These are phyloP conservation scores for Parachlorella kessleri DNA, from an alignment of 139 green algal species.

Conservation along the genomic window DNA sequence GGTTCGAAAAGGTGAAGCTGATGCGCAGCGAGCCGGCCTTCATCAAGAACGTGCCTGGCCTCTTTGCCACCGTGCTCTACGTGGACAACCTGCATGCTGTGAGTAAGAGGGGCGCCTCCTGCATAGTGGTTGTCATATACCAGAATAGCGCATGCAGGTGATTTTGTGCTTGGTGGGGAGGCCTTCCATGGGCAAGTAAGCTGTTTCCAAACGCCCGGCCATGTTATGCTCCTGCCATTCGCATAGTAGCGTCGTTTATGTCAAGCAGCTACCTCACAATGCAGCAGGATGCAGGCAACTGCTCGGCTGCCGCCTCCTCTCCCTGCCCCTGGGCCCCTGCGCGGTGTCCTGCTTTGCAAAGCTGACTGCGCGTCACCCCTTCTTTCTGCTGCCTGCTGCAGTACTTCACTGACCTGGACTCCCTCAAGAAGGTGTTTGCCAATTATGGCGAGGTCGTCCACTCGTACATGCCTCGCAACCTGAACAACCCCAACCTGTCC, in stretches of 20 bases:
- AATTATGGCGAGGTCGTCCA: conserved; percentile 24
- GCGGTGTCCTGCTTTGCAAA: neutral
- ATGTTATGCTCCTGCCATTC: too few relatives aligned
- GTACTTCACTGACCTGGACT: neutral
- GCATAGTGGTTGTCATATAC: too few relatives aligned
- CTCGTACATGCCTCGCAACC: conserved; percentile 1
- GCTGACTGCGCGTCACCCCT: neutral
- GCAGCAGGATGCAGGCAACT: too few relatives aligned
- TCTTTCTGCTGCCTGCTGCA: conserved; percentile 10
- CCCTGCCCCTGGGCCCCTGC: neutral
- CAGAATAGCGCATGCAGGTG: too few relatives aligned
- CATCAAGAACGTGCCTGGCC: conserved; percentile 35
- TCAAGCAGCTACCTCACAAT: too few relatives aligned
- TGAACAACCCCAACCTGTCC: neutral
- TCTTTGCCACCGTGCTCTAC: conserved; percentile 59
- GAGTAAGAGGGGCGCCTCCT: too few relatives aligned
- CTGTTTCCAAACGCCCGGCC: too few relatives aligned
- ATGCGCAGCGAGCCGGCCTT: conserved; percentile 48
- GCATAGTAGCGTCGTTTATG: too few relatives aligned
- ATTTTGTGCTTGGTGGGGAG: too few relatives aligned
- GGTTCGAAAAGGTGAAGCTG: conserved; percentile 38
- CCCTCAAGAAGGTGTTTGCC: conserved; percentile 12
- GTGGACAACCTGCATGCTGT: conserved; percentile 49
- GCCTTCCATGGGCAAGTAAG: too few relatives aligned
- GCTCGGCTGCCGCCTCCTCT: too few relatives aligned